Evolutionary conservation across 78 protist species (phyloP).

Genomic region (Cavenderia fasciculata): DNA sequence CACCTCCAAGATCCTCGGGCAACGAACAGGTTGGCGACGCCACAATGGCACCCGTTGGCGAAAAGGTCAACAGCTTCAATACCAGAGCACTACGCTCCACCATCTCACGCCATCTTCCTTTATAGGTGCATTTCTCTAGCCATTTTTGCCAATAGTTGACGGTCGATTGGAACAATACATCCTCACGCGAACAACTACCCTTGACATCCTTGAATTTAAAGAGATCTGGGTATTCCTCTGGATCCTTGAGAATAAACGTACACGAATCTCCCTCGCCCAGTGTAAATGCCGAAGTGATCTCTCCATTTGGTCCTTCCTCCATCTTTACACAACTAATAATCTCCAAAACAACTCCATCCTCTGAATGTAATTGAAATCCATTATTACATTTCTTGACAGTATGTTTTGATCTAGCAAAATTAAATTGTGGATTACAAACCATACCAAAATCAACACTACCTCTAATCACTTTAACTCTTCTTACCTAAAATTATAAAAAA

Average conservation of each 20-base stretch:
- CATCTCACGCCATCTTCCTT: constrained; percentile 79
- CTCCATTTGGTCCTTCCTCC: background rate
- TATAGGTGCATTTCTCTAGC: constrained; percentile 72
- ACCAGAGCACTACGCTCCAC: constrained; percentile 72
- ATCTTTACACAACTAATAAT: background rate
- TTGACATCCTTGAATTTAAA: background rate
- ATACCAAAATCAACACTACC: constrained; percentile 44
- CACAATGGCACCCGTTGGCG: constrained; percentile 75
- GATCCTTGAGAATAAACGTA: constrained; percentile 23
- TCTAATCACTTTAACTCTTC: constrained; percentile 68
- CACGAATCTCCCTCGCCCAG: constrained; percentile 22
- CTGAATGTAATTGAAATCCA: constrained; percentile 6
- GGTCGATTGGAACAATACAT: constrained; percentile 5
- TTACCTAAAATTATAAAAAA: background rate
- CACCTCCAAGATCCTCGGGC: constrained; percentile 77
- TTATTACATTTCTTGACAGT: background rate
- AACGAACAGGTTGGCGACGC: constrained; percentile 70
- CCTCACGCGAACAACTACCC: constrained; percentile 14
- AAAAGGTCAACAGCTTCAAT: constrained; percentile 56
- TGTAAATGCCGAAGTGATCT: background rate
- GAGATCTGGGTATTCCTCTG: background rate
- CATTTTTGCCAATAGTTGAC: constrained; percentile 77
- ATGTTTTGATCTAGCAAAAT: constrained; percentile 51
- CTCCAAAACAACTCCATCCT: constrained; percentile 11
- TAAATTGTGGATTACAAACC: constrained; percentile 66